A percentile compares a stretch with the other conserved stretches of the same genome.
These are phyloP conservation scores for Hyphochytrium catenoides DNA, from an alignment of 352 stramenopile species.

Conservation along the genomic window DNA sequence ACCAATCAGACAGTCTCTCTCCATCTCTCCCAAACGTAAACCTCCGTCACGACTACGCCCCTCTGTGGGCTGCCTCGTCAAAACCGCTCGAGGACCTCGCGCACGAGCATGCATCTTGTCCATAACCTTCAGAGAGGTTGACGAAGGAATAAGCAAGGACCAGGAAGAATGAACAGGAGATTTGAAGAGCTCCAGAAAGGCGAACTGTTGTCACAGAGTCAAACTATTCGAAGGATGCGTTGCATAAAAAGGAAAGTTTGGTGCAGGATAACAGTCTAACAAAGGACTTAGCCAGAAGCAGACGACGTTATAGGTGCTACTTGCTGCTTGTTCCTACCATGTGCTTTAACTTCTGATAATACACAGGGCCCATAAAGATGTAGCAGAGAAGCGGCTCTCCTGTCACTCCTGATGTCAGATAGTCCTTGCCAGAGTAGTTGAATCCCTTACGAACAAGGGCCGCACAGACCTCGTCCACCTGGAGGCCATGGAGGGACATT, in stretches of 20 bases:
- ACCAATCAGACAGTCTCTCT: constrained; percentile 98
- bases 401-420: constrained; percentile 76
- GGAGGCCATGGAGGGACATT: too few species aligned
- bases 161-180: too few species aligned
- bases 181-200: too few species aligned
- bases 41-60: constrained; percentile 90
- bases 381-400: constrained; percentile 94
- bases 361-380: constrained; percentile 98
- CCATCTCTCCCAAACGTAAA: constrained; percentile 97
- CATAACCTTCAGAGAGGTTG: too few species aligned
- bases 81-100: constrained; percentile 71
- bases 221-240: too few species aligned
- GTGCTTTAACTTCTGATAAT: constrained; percentile 99
- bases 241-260: too few species aligned
- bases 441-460: constrained; percentile 89
- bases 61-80: constrained; percentile 98
- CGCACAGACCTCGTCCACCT: constrained; percentile 57
- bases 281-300: too few species aligned
- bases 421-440: constrained; percentile 97
- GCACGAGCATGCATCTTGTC: constrained; percentile 99
- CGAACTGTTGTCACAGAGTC: too few species aligned
- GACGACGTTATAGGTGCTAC: too few species aligned
- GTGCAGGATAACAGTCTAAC: too few species aligned
- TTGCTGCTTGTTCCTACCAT: too few species aligned
- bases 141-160: too few species aligned